Evolutionary conservation across 2,329 filamentous ascomycete genomes (phyloP).

Genomic region (Thelonectria discophora): DNA sequence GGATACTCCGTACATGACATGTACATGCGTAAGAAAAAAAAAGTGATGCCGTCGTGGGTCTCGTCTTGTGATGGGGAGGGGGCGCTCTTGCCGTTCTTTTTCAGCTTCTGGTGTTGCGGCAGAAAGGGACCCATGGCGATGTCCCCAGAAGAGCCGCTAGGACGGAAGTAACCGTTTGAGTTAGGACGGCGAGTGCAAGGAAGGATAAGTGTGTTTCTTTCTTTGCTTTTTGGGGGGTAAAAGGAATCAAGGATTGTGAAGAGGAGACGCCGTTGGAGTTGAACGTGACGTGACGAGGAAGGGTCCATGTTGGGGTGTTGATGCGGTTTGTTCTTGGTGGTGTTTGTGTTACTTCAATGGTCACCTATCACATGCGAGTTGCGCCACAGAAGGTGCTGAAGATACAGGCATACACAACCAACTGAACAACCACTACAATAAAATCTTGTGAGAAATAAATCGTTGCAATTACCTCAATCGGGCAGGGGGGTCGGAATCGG

Average conservation of each 20-base stretch:
- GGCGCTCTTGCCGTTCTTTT: too few species aligned
- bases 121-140: too few species aligned
- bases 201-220: background rate
- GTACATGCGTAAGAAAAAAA: background rate
- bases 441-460: constrained; percentile 32
- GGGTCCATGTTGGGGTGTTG: too few species aligned
- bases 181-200: background rate
- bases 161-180: constrained; percentile 3
- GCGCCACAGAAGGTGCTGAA: background rate
- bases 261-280: background rate
- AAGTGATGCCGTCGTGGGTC: background rate
- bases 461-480: constrained; percentile 41
- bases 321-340: too few species aligned
- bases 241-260: too few species aligned
- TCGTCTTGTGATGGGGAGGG: background rate
- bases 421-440: constrained; percentile 8
- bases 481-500: constrained; percentile 42
- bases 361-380: background rate
- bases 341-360: background rate
- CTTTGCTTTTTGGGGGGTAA: too few species aligned
- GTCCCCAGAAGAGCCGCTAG: constrained; percentile 7
- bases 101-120: too few species aligned
- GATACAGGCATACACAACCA: background rate
- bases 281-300: too few species aligned
- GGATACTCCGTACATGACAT: too few species aligned